A percentile compares a stretch with the other conserved stretches of the same genome.
phyloP scores from a whole-genome alignment of 1,284 basidiomycete genomes.

The Moniliella sp. region DNA sequence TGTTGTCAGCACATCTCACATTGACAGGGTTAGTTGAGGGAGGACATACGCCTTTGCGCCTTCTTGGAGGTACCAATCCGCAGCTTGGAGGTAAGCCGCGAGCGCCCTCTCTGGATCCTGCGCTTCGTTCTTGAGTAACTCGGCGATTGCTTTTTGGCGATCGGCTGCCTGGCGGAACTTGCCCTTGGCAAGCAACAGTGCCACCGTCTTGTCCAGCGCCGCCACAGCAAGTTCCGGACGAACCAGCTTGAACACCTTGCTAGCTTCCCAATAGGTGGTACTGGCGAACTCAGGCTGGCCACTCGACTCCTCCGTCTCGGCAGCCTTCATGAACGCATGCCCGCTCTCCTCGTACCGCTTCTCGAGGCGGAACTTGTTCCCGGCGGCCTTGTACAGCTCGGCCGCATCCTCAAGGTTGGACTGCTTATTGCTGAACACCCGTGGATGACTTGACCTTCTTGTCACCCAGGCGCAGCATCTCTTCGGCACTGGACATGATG shows the following conservation, averaged over 20 bases:
- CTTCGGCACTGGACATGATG: conserved; percentile 27
- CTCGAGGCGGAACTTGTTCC: conserved; percentile 84
- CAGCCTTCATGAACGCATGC: conserved; percentile 38
- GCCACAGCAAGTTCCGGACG: conserved; percentile 49
- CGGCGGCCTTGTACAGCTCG: conserved; percentile 78
- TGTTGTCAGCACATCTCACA: too few species aligned
- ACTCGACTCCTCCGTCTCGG: conserved; percentile 24
- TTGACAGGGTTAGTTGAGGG: too few species aligned
- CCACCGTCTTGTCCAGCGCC: conserved; percentile 62
- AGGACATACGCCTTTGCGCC: conserved; percentile 69
- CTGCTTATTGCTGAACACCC: conserved; percentile 30
- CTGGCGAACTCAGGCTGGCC: conserved; percentile 30
- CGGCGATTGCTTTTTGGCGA: conserved; percentile 64
- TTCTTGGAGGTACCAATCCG: conserved; percentile 92
- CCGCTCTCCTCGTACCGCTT: conserved; percentile 74
- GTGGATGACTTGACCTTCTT: conserved; percentile 65
- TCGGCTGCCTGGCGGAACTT: conserved; percentile 93
- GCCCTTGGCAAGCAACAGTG: conserved; percentile 59
- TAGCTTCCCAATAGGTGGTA: conserved; percentile 29
- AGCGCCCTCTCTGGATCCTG: conserved; percentile 58
- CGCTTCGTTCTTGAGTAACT: conserved; percentile 59
- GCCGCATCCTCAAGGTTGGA: conserved; percentile 52
- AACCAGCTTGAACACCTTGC: conserved; percentile 28
- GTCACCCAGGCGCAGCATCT: conserved; percentile 61
- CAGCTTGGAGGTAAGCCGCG: conserved; percentile 73